Conservation (phyloP, 202 grass and related monocot species). For the Saccharum hybrid region DNA sequence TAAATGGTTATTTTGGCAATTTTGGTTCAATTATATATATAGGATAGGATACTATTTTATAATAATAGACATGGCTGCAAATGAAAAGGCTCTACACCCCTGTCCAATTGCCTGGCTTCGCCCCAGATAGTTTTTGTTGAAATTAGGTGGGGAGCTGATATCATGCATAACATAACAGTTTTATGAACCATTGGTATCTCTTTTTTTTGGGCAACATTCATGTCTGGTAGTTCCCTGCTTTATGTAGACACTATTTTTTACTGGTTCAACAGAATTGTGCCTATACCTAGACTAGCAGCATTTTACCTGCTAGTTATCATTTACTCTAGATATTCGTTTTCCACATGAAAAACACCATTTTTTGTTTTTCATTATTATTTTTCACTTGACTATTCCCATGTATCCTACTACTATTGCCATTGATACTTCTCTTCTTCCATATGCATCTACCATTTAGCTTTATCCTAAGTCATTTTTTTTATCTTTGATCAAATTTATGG, state of each 20-base stretch:
- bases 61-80: too few relatives aligned
- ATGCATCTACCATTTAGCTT: neutral
- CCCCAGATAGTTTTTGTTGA: neutral
- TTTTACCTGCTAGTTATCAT: constrained; percentile 15
- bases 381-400: constrained; percentile 27
- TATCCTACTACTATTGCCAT: constrained; percentile 17
- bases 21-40: too few relatives aligned
- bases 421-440: constrained; percentile 2
- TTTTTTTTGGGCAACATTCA: neutral
- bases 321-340: constrained; percentile 18
- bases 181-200: neutral
- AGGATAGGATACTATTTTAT: too few relatives aligned
- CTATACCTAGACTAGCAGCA: neutral
- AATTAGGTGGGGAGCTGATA: constrained; percentile 4
- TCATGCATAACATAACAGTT: constrained; percentile 13
- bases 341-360: neutral
- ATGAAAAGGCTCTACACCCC: too few relatives aligned
- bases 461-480: neutral
- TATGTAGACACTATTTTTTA: constrained; percentile 7
- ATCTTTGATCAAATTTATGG: neutral
- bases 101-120: too few relatives aligned
- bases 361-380: constrained; percentile 6
- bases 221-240: constrained; percentile 1
- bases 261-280: constrained; percentile 7
- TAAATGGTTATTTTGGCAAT: neutral